These are phyloP conservation scores for Telfairia occidentalis DNA, from an alignment of 331 rosid species.

Conservation along the genomic window DNA sequence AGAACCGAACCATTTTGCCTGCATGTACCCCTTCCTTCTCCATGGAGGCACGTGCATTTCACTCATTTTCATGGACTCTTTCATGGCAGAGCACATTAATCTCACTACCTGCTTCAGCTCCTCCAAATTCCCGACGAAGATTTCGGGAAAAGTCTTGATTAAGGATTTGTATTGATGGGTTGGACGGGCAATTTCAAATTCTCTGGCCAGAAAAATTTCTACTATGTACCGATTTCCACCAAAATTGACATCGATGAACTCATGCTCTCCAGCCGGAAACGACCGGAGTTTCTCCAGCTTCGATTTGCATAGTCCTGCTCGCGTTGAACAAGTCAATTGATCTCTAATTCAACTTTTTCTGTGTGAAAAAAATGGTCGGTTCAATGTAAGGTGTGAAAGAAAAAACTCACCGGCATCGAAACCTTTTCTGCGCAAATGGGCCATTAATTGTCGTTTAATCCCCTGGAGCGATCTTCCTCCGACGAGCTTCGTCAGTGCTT, in stretches of 20 bases:
- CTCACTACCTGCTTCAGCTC: conserved; percentile 40
- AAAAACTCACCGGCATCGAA: conserved; percentile 68
- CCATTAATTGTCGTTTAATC: conserved; percentile 57
- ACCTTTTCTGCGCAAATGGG: conserved; percentile 42
- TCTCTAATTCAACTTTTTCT: neutral
- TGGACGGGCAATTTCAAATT: conserved; percentile 75
- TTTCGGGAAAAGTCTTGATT: conserved; percentile 35
- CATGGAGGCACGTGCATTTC: conserved; percentile 59
- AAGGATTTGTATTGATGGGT: conserved; percentile 36
- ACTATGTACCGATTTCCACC: conserved; percentile 46
- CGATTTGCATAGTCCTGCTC: conserved; percentile 76
- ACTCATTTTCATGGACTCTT: conserved; percentile 39
- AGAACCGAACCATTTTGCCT: conserved; percentile 57
- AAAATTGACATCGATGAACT: conserved; percentile 47
- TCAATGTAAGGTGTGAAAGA: neutral
- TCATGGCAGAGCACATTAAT: conserved; percentile 51
- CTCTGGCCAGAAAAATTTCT: conserved; percentile 38
- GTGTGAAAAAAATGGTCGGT: neutral
- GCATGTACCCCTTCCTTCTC: conserved; percentile 62
- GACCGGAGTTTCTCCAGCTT: conserved; percentile 48
- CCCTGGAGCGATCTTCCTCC: conserved; percentile 25
- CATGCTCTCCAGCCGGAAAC: conserved; percentile 56
- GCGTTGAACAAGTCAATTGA: neutral
- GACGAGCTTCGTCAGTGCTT: conserved; percentile 11
- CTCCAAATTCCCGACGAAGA: conserved; percentile 43